These are phyloP conservation scores for Penicillium canariense DNA, from an alignment of 495 filamentous ascomycete genomes.

Conservation along the genomic window DNA sequence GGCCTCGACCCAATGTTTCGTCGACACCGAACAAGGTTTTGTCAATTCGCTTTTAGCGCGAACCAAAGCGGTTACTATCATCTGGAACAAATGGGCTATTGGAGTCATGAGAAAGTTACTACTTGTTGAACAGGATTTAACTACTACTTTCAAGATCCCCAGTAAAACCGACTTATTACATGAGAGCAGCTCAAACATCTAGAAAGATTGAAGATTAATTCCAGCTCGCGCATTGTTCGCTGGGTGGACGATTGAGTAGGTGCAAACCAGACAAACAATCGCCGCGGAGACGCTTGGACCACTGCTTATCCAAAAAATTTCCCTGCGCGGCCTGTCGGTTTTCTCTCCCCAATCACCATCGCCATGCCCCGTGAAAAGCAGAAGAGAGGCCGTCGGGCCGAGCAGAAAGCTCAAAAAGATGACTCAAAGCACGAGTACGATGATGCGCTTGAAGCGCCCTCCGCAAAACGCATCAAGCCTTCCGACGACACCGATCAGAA, in stretches of 20 bases:
- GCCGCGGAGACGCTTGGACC: constrained; percentile 41
- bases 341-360: constrained; percentile 13
- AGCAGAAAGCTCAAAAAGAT: constrained; percentile 48
- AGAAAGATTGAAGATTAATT: not conserved
- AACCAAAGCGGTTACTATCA: not conserved
- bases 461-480: constrained; percentile 40
- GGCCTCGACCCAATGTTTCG: too few relatives aligned
- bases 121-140: too few relatives aligned
- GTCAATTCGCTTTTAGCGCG: not conserved
- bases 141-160: too few relatives aligned
- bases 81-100: too few relatives aligned
- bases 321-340: constrained; percentile 5
- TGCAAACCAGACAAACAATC: constrained; percentile 34
- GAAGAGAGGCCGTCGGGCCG: constrained; percentile 65
- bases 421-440: constrained; percentile 44
- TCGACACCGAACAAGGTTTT: not conserved
- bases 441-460: constrained; percentile 38
- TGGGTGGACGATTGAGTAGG: not conserved
- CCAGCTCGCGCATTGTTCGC: not conserved
- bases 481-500: constrained; percentile 23
- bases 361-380: constrained; percentile 58
- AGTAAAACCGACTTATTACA: too few relatives aligned
- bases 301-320: constrained; percentile 45
- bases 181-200: too few relatives aligned
- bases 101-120: too few relatives aligned